These are phyloP conservation scores for Byssothecium circinans DNA, from an alignment of 2,329 filamentous ascomycete species.

Conservation along the genomic window DNA sequence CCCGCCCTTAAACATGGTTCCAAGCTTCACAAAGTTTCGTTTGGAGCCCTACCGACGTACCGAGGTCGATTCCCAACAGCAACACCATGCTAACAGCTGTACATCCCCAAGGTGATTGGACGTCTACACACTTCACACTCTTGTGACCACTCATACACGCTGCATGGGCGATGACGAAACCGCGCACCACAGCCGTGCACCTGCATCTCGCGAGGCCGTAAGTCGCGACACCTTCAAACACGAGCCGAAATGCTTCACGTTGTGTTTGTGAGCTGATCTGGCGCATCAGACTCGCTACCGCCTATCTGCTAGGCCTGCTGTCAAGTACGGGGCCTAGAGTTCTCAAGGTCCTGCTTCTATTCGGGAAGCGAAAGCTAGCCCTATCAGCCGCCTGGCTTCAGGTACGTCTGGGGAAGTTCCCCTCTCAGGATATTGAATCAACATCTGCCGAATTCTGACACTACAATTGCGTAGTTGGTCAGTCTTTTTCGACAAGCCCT, in stretches of 20 bases:
- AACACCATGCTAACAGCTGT: no score
- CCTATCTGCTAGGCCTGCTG: slow-evolving; percentile 32
- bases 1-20: no score
- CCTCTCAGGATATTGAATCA: no score
- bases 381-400: slow-evolving; percentile 22
- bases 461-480: slow-evolving; percentile 14
- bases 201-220: slow-evolving; percentile 16
- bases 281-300: slow-evolving; percentile 24
- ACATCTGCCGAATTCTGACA: no score
- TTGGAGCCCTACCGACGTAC: no score
- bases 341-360: slow-evolving; percentile 18
- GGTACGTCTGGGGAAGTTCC: slow-evolving; percentile 14
- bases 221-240: slow-evolving; percentile 8
- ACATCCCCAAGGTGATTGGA: no score
- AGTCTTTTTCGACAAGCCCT: slow-evolving; percentile 44
- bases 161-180: slow-evolving; percentile 5
- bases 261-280: neutral
- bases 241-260: no score
- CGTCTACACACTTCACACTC: no score
- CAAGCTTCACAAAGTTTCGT: no score
- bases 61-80: no score
- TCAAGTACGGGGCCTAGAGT: slow-evolving; percentile 30
- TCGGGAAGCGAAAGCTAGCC: slow-evolving; percentile 22
- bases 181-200: neutral
- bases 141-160: no score